Percentiles rank a stretch among this genome's conserved stretches.
These are phyloP conservation scores for Xylaria castorea DNA, from an alignment of 495 filamentous ascomycete species.

Conservation along the genomic window DNA sequence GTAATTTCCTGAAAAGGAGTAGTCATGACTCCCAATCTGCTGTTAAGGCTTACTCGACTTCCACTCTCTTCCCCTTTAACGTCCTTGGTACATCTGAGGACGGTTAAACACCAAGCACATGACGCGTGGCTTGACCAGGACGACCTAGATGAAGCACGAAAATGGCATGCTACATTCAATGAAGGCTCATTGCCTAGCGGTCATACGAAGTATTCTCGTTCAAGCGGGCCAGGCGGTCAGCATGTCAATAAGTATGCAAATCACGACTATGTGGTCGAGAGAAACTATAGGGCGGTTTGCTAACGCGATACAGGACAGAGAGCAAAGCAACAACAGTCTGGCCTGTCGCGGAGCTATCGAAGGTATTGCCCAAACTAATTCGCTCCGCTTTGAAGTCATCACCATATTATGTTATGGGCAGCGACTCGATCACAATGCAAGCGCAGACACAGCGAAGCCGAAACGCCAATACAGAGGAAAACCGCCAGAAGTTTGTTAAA, in stretches of 20 bases:
- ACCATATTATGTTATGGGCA: conserved; percentile 71
- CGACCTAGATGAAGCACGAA: conserved; percentile 71
- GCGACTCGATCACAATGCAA: conserved; percentile 58
- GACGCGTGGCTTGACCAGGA: conserved; percentile 56
- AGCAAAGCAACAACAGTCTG: conserved; percentile 83
- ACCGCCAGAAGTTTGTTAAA: conserved; percentile 49
- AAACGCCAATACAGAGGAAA: conserved; percentile 54
- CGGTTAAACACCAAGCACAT: conserved; percentile 44
- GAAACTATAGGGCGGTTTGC: conserved; percentile 12
- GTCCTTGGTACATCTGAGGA: conserved; percentile 16
- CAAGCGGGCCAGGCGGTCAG: conserved; percentile 93
- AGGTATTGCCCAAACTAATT: conserved; percentile 71
- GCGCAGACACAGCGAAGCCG: conserved; percentile 55
- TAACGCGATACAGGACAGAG: conserved; percentile 69
- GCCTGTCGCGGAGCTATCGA: conserved; percentile 63
- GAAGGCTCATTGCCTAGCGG: conserved; percentile 69
- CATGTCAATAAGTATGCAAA: conserved; percentile 88
- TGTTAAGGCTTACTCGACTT: not conserved
- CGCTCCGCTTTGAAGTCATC: conserved; percentile 67
- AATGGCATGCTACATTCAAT: conserved; percentile 75
- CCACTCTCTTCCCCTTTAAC: not conserved
- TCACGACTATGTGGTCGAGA: not conserved
- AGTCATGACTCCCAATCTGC: not conserved
- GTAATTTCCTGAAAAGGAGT: too few species aligned
- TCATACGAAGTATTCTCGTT: conserved; percentile 76